Evolutionary conservation across 1,284 basidiomycete genomes (phyloP), one percentile per base, ranked within the genome.

Genomic region (Vanrija sp.): DNA sequence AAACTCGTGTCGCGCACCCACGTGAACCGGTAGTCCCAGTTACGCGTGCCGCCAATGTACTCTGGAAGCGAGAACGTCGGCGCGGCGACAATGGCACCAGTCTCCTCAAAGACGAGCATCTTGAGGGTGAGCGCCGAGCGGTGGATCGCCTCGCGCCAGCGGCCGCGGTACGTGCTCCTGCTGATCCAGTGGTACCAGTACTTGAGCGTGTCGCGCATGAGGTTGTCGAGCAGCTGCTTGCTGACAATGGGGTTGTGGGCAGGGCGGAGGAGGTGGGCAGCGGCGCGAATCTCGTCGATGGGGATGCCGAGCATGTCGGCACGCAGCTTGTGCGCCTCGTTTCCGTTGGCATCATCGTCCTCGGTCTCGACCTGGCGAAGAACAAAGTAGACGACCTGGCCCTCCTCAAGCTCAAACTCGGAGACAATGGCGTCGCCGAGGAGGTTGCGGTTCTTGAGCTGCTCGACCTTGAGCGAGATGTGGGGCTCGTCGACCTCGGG

Each of bases 41-140:
- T 93, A 47, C 90, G 78, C 0, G 84, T 85, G 2, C 90, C 91
- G 0, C 89, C 89, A 35, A 95, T 88, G 61, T 85, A 87, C 69
- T 96, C 93, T 0, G 92, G 92, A 10, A 97, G 78, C 60, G 87
- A 89, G 75, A 97, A 96, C 0, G 92, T 96, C 0, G 93, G 91
- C 57, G 89, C 91, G 0, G 92, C 92, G 5, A 95, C 85, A 45
- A 94, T 87, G 1, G 92, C 92, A 23, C 90, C 72, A 0, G 69
- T 68, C 51, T 77, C 78, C 45, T 78, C 77, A 48, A 62, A 73
- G n/a, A 67, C 65, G 18, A 75, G 64, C 73, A 75, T 77, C 59
- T 76, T 76, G n/a, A 76, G 58, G 0, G 88, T 88, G n/a, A 95
- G 79, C 0, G 89, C 92, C 52, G 87, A 89, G 24, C 91, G 83